Evolutionary conservation across 2,329 filamentous ascomycete genomes (phyloP), one percentile per base, ranked within the genome.

Genomic region (Coniella lustricola): DNA sequence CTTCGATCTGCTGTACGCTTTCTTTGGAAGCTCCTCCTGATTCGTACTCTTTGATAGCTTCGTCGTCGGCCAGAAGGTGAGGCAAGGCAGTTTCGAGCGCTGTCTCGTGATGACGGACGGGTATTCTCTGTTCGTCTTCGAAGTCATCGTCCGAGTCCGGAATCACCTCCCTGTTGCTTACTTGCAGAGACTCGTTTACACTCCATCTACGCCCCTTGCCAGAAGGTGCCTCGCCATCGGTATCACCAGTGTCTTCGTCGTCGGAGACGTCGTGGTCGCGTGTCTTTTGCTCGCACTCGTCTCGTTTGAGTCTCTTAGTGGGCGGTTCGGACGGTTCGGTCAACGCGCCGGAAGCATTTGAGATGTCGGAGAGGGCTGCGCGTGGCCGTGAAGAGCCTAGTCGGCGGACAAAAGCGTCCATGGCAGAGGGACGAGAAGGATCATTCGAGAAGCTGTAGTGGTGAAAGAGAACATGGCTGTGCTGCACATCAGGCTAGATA

Each of bases 11-110:
- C 9, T 68, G 62, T 2, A 57, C 56, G 39, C 63, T 60, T 3
- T 51, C 48, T 52, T 80, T 76, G 17, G 77, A 81, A 22, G 77
- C 75, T 56, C 78, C 78, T 54, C 82, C 82, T 2, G 74, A 72
- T 65, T 95, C 87, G 59, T 95, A 95, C 55, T 87, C 81, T 53
- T 85, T 76, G 50, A 95, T 87, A 2, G 88, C 86, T 50, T 85
- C 76, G 56, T 83, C 74, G 54, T 85, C 83, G 2, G 77, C 77
- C 55, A 78, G 71, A 2, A 91, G 71, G 0, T 75, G 72, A 13
- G 87, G 87, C 5, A 95, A 68, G 5, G 83, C 83, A 53, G 74
- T 82, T 58, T 90, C 86, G 39, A 90, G 70, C 47, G 85, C 83
- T 12, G 85, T 89, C 55, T 75, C 53, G 34, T 58, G 51, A 14